Percentiles rank a stretch among this genome's conserved stretches.
Conservation (phyloP, 306 rosid species). For the Neltuma alba region DNA sequence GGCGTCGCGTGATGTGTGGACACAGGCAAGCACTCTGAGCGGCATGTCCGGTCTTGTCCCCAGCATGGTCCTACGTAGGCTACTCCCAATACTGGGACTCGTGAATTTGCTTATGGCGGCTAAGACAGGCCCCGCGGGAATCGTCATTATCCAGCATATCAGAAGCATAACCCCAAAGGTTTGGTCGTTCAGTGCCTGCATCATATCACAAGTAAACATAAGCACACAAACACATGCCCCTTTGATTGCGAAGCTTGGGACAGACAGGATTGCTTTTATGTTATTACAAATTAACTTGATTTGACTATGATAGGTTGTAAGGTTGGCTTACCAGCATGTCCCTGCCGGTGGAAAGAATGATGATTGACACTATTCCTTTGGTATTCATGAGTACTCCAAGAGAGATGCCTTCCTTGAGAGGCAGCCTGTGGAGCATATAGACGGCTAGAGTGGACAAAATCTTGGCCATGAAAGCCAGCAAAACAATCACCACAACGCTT, state of each 20-base stretch:
- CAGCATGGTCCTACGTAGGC: constrained; percentile 20
- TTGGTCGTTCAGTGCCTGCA: constrained; percentile 36
- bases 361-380: constrained; percentile 44
- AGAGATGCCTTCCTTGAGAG: constrained; percentile 36
- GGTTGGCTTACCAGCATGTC: constrained; percentile 43
- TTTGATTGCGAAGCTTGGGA: neutral
- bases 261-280: neutral
- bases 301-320: neutral
- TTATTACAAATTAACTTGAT: neutral
- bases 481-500: constrained; percentile 29
- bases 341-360: constrained; percentile 35
- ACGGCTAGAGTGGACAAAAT: constrained; percentile 8
- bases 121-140: constrained; percentile 34
- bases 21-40: constrained; percentile 44
- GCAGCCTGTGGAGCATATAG: constrained; percentile 31
- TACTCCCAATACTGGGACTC: neutral
- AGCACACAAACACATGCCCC: neutral
- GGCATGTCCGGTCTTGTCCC: constrained; percentile 36
- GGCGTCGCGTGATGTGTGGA: constrained; percentile 42
- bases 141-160: constrained; percentile 45
- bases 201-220: neutral
- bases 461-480: constrained; percentile 39
- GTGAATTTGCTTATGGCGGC: neutral
- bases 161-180: constrained; percentile 41
- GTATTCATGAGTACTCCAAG: constrained; percentile 48